Conservation (phyloP, 352 stramenopile species). For the Phytophthora cryptogea region DNA sequence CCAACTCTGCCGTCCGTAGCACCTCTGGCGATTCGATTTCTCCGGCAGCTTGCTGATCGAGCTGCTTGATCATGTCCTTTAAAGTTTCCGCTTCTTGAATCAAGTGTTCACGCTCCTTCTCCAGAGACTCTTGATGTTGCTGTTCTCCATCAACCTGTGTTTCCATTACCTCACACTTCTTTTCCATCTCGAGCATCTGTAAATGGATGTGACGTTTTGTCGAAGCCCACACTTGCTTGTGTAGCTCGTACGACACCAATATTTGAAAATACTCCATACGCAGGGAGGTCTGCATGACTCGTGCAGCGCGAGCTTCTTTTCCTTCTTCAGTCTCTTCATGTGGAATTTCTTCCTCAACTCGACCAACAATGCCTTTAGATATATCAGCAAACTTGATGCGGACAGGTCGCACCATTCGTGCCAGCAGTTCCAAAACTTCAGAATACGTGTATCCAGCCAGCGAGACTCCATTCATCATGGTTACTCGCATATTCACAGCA, state of each 20-base stretch:
- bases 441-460: slow-evolving; percentile 80
- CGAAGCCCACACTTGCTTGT: slow-evolving; percentile 76
- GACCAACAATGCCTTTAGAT: slow-evolving; percentile 83
- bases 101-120: slow-evolving; percentile 66
- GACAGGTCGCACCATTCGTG: slow-evolving; percentile 63
- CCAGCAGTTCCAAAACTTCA: slow-evolving; percentile 80
- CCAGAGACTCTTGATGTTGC: slow-evolving; percentile 45
- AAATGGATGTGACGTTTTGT: slow-evolving; percentile 55
- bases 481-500: slow-evolving; percentile 81
- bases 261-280: slow-evolving; percentile 80
- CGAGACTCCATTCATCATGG: slow-evolving; percentile 77
- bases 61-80: slow-evolving; percentile 61
- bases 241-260: slow-evolving; percentile 74
- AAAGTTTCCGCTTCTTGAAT: slow-evolving; percentile 59
- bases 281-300: slow-evolving; percentile 64
- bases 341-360: slow-evolving; percentile 60
- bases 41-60: slow-evolving; percentile 58
- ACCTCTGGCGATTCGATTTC: slow-evolving; percentile 72
- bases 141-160: slow-evolving; percentile 51
- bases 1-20: slow-evolving; percentile 56
- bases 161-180: slow-evolving; percentile 61
- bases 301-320: slow-evolving; percentile 63
- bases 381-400: slow-evolving; percentile 87
- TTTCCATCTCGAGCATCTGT: slow-evolving; percentile 53
- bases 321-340: slow-evolving; percentile 74